Base-by-base conservation (phyloP, 1,284 basidiomycete species). In the Trichosporon sp. region DNA sequence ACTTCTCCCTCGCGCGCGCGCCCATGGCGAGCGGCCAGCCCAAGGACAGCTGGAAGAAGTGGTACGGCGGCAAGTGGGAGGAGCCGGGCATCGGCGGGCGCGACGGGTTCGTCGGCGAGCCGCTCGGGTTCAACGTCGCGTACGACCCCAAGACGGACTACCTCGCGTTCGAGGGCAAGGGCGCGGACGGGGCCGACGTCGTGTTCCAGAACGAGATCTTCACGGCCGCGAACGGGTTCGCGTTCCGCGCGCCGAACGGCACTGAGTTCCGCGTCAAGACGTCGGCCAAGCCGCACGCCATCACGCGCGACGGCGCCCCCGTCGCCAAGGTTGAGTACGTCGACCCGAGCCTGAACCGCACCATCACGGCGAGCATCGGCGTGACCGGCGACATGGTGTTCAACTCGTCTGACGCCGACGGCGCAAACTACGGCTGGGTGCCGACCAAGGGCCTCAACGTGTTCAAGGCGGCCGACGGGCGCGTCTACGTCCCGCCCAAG, bases 121-220 rank as follows among this genome's bases (percentile, higher is more conserved):
- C 34, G 0, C 25, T 66, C 1, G 56, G 56, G 1, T 47, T 66
- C 56, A 62, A 56, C 25, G 65, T 66, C 27, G 13, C 1, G 21
- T 66, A 66, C 56, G 65, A 66, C n/a, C 65, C 65, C 25, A 60
- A 32, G 51, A 62, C 34, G 23, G 65, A 66, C 56, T 62, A 42
- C 25, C 53, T 66, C 27, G 35, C 65, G 7, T 60, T 42, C 21
- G 56, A 38, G 27, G 65, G 56, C 23, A 62, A 27, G 13, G 27
- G 56, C 15, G 53, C 35, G 8, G 56, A 66, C 35, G 56, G 56
- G 8, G 12, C 18, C 12, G 18, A 27, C 25, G 56, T 66, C 15
- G 38, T 21, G 5, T 66, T 31, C 65, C n/a, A 38, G 31, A 62
- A 29, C 27, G 53, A 56, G 53, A 6, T 18, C 25, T 56, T 56